phyloP scores from a whole-genome alignment of 805 yeast species.

The Candida chilensis region DNA sequence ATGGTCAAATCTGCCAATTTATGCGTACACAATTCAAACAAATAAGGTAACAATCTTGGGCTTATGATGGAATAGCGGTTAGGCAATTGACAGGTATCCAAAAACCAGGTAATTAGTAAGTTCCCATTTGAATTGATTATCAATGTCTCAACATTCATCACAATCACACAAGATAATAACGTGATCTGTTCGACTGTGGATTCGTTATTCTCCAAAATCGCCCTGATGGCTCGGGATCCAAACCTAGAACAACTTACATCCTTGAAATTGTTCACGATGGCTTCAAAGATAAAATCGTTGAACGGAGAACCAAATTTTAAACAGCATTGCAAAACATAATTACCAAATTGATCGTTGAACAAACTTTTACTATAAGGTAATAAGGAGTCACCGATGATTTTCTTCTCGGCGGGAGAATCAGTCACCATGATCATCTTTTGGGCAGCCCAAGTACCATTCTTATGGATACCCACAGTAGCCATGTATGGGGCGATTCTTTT shows the following conservation, averaged over 20 bases:
- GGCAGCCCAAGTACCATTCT: slow-evolving; percentile 99
- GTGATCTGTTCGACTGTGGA: slow-evolving; percentile 60
- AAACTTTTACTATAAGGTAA: slow-evolving; percentile 77
- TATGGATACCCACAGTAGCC: slow-evolving; percentile 90
- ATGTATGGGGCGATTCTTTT: slow-evolving; percentile 68
- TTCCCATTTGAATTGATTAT: slow-evolving; percentile 85
- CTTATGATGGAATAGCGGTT: slow-evolving; percentile 61
- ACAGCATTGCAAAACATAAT: slow-evolving; percentile 92
- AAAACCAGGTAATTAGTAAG: slow-evolving; percentile 83
- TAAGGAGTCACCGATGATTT: slow-evolving; percentile 58
- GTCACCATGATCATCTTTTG: slow-evolving; percentile 86
- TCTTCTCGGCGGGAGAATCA: slow-evolving; percentile 50
- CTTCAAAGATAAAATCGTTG: slow-evolving; percentile 83
- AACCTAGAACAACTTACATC: slow-evolving; percentile 81
- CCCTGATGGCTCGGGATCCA: slow-evolving; percentile 92
- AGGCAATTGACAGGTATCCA: slow-evolving; percentile 71
- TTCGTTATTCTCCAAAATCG: slow-evolving; percentile 77
- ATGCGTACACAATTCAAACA: slow-evolving; percentile 62
- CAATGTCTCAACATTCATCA: slow-evolving; percentile 68
- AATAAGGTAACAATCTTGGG: slow-evolving; percentile 48
- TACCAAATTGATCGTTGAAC: slow-evolving; percentile 93
- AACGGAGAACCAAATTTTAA: slow-evolving; percentile 83
- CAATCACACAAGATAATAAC: slow-evolving; percentile 68
- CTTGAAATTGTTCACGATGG: slow-evolving; percentile 68
- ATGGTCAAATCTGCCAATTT: slow-evolving; percentile 81